Percentiles rank a stretch among this genome's conserved stretches.
These are phyloP conservation scores for Lentinula lateritia DNA, from an alignment of 768 basidiomycete species.

Conservation along the genomic window DNA sequence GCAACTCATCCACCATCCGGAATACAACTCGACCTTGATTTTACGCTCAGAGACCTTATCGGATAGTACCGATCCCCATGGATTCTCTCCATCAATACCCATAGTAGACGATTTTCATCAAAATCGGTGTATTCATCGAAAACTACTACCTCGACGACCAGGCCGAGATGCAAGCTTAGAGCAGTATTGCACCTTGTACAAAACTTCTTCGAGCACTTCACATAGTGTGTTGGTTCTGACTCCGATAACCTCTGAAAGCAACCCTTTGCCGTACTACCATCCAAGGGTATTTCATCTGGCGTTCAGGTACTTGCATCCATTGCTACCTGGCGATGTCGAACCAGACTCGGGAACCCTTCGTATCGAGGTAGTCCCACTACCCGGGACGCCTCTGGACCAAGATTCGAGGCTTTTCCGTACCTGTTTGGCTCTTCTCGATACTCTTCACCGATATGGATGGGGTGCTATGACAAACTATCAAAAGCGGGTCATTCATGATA, in stretches of 20 bases:
- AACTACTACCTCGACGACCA: conserved; percentile 73
- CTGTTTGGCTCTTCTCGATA: conserved; percentile 72
- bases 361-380: conserved; percentile 55
- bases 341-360: conserved; percentile 30
- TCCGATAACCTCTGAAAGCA: conserved; percentile 42
- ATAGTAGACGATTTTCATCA: conserved; percentile 28
- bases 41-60: conserved; percentile 70
- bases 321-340: not conserved
- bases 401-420: conserved; percentile 76
- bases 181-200: conserved; percentile 76
- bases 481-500: conserved; percentile 84
- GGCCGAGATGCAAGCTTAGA: conserved; percentile 68
- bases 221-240: conserved; percentile 47
- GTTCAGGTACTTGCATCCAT: conserved; percentile 56
- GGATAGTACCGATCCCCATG: conserved; percentile 20
- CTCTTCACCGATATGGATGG: conserved; percentile 85
- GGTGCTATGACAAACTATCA: conserved; percentile 77
- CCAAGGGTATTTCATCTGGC: conserved; percentile 77
- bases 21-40: conserved; percentile 90
- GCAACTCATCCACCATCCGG: conserved; percentile 81
- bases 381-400: conserved; percentile 39
- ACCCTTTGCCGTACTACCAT: conserved; percentile 81
- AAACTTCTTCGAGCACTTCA: conserved; percentile 11
- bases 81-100: conserved; percentile 21
- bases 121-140: conserved; percentile 56